Conservation (phyloP, 1,284 basidiomycete genomes). For the Rhodotorula sp. region DNA sequence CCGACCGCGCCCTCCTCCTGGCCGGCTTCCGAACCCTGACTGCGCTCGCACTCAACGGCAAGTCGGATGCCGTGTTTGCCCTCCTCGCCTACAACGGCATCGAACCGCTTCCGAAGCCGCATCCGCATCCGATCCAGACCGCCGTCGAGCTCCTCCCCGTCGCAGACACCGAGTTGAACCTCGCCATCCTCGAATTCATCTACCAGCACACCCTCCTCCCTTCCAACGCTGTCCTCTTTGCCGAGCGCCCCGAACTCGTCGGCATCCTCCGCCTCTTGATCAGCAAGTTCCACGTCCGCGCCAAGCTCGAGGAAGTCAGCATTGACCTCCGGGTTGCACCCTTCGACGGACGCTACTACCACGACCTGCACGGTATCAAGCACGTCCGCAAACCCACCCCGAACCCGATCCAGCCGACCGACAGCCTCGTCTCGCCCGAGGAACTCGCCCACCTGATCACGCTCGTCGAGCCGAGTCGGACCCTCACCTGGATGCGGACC, state of each 20-base stretch:
- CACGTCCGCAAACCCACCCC: conserved; percentile 45
- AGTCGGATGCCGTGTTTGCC: conserved; percentile 53
- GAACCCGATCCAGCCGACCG: not conserved
- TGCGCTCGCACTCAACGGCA: conserved; percentile 61
- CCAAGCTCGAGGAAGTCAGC: conserved; percentile 62
- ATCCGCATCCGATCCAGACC: conserved; percentile 52
- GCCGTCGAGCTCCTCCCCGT: conserved; percentile 69
- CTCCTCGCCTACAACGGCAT: conserved; percentile 55
- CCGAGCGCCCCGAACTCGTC: conserved; percentile 66
- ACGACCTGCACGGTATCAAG: conserved; percentile 50
- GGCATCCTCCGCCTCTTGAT: conserved; percentile 66
- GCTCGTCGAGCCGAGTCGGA: conserved; percentile 48
- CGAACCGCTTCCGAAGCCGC: conserved; percentile 62
- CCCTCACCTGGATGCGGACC: conserved; percentile 74
- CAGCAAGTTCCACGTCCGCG: conserved; percentile 65
- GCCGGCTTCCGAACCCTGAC: conserved; percentile 62
- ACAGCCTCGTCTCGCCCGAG: conserved; percentile 7
- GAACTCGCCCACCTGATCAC: conserved; percentile 58
- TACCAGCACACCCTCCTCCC: conserved; percentile 72
- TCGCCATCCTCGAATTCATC: conserved; percentile 69
- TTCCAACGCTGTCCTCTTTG: conserved; percentile 70
- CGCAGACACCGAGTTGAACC: conserved; percentile 65
- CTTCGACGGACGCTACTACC: conserved; percentile 42
- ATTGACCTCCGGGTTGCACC: conserved; percentile 55
- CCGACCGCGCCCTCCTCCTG: conserved; percentile 70